Evolutionary conservation across 1,284 basidiomycete species (phyloP).

Genomic region (Jaminaea rosea): DNA sequence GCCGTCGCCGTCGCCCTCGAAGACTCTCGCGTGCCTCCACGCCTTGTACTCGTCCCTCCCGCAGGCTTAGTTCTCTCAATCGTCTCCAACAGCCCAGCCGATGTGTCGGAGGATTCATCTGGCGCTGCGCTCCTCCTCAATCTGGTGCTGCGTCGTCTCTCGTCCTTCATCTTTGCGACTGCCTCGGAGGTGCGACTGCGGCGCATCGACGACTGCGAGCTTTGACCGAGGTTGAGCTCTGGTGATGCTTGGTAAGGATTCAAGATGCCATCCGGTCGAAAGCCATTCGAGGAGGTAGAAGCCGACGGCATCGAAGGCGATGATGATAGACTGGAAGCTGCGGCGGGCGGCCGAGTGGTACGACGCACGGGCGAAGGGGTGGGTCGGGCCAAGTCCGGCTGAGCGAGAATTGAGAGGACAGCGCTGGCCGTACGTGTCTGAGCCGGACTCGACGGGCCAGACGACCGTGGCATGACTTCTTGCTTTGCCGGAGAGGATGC

Average conservation of each 20-base stretch:
- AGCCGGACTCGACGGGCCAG: no score
- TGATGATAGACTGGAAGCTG: no score
- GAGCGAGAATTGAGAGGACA: background rate
- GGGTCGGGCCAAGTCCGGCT: constrained; percentile 1
- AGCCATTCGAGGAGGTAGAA: background rate
- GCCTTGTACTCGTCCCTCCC: background rate
- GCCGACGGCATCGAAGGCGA: no score
- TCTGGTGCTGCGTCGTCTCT: constrained; percentile 3
- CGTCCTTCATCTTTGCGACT: constrained; percentile 1
- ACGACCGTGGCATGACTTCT: no score
- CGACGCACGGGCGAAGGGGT: no score
- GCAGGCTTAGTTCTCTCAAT: constrained; percentile 2
- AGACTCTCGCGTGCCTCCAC: background rate
- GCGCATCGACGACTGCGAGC: background rate
- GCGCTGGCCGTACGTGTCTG: background rate
- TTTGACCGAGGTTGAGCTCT: background rate
- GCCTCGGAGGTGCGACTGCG: background rate
- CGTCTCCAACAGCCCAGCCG: background rate
- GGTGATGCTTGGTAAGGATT: background rate
- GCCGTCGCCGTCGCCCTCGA: no score
- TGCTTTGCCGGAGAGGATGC: no score
- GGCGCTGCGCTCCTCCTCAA: constrained; percentile 4
- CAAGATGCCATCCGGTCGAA: background rate
- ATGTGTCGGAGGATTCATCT: background rate
- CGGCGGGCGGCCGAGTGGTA: no score